Evolutionary conservation across 805 yeast species (phyloP).

Genomic region (Saccharomycopsis oosterbeekiorum): DNA sequence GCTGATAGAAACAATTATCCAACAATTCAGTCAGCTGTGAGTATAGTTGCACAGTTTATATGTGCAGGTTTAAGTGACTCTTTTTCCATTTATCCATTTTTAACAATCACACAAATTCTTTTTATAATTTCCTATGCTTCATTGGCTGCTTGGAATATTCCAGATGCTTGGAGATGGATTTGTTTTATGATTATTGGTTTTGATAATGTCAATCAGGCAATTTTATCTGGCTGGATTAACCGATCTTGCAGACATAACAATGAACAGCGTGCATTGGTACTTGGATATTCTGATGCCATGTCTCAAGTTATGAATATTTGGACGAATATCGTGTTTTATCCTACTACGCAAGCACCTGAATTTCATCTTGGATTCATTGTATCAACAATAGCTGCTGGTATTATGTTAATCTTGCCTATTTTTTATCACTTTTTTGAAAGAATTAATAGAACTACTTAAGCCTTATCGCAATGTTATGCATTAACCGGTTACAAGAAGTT

Average conservation of each 20-base stretch:
- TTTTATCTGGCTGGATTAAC: background rate
- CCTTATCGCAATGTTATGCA: too few species aligned
- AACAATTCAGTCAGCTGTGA: slow-evolving; percentile 47
- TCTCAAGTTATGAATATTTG: background rate
- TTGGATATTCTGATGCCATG: background rate
- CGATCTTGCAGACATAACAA: background rate
- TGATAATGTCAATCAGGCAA: background rate
- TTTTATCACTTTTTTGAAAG: background rate
- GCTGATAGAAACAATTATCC: slow-evolving; percentile 38
- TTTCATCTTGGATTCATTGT: background rate
- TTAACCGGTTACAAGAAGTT: too few species aligned
- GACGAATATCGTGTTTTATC: background rate
- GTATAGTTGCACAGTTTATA: slow-evolving; percentile 28
- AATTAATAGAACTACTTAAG: background rate
- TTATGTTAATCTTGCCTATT: background rate
- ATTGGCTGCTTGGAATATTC: slow-evolving; percentile 46
- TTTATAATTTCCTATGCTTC: slow-evolving; percentile 43
- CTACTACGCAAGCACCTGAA: background rate
- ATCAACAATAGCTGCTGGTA: background rate
- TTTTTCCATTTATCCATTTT: slow-evolving; percentile 35
- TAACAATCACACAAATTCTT: slow-evolving; percentile 40
- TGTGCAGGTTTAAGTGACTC: slow-evolving; percentile 46
- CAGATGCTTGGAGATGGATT: slow-evolving; percentile 23
- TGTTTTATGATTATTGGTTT: background rate
- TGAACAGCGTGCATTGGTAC: background rate